Percentiles rank a stretch among this genome's conserved stretches.
Evolutionary conservation across 2,329 filamentous ascomycete genomes (phyloP).

Genomic region (Sarocladium kiliense): DNA sequence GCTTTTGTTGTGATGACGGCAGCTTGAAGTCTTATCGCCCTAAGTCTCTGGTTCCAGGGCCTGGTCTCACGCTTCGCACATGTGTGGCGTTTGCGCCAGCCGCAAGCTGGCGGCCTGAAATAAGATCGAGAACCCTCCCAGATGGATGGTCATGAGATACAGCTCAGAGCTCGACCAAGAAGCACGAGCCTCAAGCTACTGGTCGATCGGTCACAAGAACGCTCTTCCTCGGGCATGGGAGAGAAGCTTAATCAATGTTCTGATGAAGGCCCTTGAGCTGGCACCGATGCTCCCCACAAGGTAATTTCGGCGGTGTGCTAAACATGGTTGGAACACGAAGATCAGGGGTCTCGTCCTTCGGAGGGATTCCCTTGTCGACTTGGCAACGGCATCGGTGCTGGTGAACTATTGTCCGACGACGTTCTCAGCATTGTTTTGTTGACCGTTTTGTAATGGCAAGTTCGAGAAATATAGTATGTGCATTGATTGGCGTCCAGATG

Average conservation of each 20-base stretch:
- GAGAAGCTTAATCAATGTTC: background rate
- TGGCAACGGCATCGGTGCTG: background rate
- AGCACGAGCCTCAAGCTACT: background rate
- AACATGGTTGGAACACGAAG: slow-evolving; percentile 7
- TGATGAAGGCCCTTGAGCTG: background rate
- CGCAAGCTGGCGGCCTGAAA: background rate
- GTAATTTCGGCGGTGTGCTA: slow-evolving; percentile 8
- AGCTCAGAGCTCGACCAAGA: no score
- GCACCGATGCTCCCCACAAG: background rate
- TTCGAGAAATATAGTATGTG: no score
- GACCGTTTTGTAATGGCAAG: no score
- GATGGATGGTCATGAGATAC: no score
- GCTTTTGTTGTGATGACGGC: background rate
- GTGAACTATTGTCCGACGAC: background rate
- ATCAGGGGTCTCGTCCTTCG: slow-evolving; percentile 1
- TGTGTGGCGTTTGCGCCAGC: background rate
- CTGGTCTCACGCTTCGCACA: background rate
- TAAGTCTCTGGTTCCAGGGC: background rate
- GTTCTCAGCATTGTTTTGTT: no score
- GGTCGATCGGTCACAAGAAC: background rate
- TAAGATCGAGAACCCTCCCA: background rate
- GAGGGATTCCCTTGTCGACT: background rate
- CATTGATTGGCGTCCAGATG: no score
- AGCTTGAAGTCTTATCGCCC: background rate
- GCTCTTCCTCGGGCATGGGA: background rate